These are phyloP conservation scores for Macrolepiota fuliginosa DNA, from an alignment of 768 basidiomycete species.

Conservation along the genomic window DNA sequence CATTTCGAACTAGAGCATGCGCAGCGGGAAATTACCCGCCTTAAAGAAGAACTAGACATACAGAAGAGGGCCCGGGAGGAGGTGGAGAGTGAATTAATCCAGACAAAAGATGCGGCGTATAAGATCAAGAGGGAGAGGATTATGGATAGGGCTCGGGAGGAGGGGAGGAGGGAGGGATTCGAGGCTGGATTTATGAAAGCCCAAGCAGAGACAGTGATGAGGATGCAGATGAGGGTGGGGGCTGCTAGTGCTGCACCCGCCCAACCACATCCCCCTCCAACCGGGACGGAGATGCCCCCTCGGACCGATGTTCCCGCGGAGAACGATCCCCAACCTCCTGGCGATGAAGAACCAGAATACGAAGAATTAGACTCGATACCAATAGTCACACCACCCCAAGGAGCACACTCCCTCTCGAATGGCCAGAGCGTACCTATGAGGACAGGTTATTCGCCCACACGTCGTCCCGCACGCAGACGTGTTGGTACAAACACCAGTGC, in stretches of 20 bases:
- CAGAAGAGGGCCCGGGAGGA: constrained; percentile 54
- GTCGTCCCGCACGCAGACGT: not conserved
- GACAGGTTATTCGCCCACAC: constrained; percentile 7
- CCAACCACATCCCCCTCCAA: not conserved
- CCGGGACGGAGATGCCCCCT: not conserved
- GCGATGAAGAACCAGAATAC: not conserved
- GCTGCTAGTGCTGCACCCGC: not conserved
- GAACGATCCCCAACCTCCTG: not conserved
- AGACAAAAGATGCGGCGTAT: constrained; percentile 49
- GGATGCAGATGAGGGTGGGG: constrained; percentile 14
- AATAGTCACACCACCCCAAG: constrained; percentile 4
- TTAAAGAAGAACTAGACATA: constrained; percentile 45
- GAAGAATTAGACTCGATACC: constrained; percentile 9
- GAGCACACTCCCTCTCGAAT: not conserved
- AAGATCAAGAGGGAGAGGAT: constrained; percentile 49
- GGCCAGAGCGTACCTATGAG: not conserved
- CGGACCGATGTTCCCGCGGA: not conserved
- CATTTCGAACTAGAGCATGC: constrained; percentile 39
- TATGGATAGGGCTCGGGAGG: constrained; percentile 52
- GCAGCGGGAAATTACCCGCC: constrained; percentile 49
- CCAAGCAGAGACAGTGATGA: constrained; percentile 26
- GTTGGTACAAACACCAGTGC: not conserved
- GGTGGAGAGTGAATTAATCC: constrained; percentile 52
- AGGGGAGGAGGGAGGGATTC: constrained; percentile 52
- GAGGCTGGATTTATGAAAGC: constrained; percentile 45